Evolutionary conservation across 2,329 filamentous ascomycete genomes (phyloP), one percentile per base, ranked within the genome.

Genomic region (Phialophora expanda): DNA sequence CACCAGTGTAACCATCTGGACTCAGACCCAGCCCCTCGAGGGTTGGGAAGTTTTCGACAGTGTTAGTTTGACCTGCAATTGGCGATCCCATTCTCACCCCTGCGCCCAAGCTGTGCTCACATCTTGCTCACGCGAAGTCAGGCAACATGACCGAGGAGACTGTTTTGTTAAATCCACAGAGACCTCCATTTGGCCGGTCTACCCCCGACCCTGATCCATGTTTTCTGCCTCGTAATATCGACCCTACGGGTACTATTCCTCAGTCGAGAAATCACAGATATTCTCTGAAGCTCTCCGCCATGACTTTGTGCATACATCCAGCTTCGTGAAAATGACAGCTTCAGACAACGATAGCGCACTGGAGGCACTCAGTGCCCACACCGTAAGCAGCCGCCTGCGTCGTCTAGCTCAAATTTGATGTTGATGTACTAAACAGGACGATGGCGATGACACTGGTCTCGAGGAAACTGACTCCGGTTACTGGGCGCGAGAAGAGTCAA

Each of bases 401-500:
- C 14, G 44, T 17, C 24, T 48, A 3, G 20, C 22, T 11, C 41
- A 48, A 41, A 4, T 41, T 20, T 14, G 14, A 28, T 50, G 9
- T 22, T 41, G 22, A 46, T 48, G 30, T n/a, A 48, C 41, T 20
- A 28, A 8, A 24, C 41, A 58, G 56, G 41, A 58, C 5, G 56
- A 58, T 22, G 56, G n/a, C 24, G 44, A 22, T 22, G 32, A 48
- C 8, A 8, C 56, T 9, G 41, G 6, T 2, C 12, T 58, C 14
- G 38, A 34, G 8, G 56, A 58, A 41, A 48, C 38, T 6, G 67
- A 69, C 53, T 67, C 64, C 26, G 66, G 58, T 4, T 68, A 61
- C 41, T 65, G 59, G 34, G 68, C 65, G 14, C 56, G 34, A 24
- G 58, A 51, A 34, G 64, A 56, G 12, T 64, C 62, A 20, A 76